These are phyloP conservation scores for Aureobasidium mangrovei DNA, from an alignment of 2,329 filamentous ascomycete genomes.

Conservation along the genomic window DNA sequence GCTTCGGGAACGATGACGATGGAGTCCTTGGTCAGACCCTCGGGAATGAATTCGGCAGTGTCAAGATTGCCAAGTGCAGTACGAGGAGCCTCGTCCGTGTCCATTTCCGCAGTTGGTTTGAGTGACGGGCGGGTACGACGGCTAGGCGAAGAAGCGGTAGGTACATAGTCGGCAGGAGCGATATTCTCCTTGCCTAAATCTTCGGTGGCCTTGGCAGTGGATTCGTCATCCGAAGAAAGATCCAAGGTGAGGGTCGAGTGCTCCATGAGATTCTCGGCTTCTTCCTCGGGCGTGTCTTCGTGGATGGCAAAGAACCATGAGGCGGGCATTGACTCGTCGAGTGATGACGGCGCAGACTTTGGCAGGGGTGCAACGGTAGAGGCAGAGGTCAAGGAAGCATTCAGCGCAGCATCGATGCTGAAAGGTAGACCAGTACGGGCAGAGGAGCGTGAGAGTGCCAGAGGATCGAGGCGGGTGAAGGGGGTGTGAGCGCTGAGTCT, in stretches of 20 bases:
- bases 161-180: constrained; percentile 51
- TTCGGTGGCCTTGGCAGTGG: constrained; percentile 47
- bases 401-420: constrained; percentile 75
- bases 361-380: constrained; percentile 26
- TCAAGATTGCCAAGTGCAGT: constrained; percentile 29
- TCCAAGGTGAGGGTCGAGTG: constrained; percentile 81
- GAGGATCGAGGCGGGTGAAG: constrained; percentile 63
- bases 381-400: constrained; percentile 54
- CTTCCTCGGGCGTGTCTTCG: constrained; percentile 81
- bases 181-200: constrained; percentile 84
- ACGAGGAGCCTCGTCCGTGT: constrained; percentile 23
- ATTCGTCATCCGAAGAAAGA: constrained; percentile 81
- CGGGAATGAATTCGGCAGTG: constrained; percentile 27
- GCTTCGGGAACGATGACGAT: constrained; percentile 22
- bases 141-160: background rate
- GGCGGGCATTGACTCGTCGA: constrained; percentile 50
- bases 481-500: constrained; percentile 50
- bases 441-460: constrained; percentile 46
- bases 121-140: background rate
- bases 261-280: constrained; percentile 86
- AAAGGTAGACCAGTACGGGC: constrained; percentile 53
- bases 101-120: constrained; percentile 23
- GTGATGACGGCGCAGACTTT: constrained; percentile 37
- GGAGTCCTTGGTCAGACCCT: constrained; percentile 26
- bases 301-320: constrained; percentile 90